These are phyloP conservation scores for Aurantiochytrium sp. DNA, from an alignment of 108 stramenopile genomes.

Conservation along the genomic window DNA sequence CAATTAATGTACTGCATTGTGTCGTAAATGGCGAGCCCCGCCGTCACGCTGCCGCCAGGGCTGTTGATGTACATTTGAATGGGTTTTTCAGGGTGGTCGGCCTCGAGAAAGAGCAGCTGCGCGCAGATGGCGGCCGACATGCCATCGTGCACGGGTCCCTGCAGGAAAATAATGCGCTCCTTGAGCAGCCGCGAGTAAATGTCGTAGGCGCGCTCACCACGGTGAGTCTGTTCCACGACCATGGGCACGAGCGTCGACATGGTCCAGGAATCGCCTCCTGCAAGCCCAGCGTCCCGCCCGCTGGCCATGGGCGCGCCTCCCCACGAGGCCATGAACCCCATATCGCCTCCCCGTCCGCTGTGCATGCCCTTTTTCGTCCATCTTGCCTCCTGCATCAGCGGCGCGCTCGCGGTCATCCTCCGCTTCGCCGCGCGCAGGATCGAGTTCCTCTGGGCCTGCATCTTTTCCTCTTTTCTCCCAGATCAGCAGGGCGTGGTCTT, in stretches of 20 bases:
- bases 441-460: too few species aligned
- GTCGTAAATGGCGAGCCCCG: conserved; percentile 75
- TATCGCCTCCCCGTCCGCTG: not conserved
- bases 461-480: too few species aligned
- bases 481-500: too few species aligned
- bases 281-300: not conserved
- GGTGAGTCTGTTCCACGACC: conserved; percentile 18
- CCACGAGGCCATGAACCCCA: not conserved
- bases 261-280: not conserved
- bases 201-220: conserved; percentile 86
- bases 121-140: conserved; percentile 85
- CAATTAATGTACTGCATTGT: conserved; percentile 94
- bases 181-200: conserved; percentile 89
- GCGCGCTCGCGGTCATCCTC: too few species aligned
- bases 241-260: conserved; percentile 8
- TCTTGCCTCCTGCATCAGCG: not conserved
- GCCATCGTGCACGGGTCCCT: conserved; percentile 82
- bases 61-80: conserved; percentile 89
- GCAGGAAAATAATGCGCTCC: conserved; percentile 87
- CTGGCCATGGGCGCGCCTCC: not conserved
- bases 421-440: too few species aligned
- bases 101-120: conserved; percentile 85
- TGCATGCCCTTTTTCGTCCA: not conserved
- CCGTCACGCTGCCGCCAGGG: conserved; percentile 84
- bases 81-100: conserved; percentile 75